Conservation (phyloP, 257 asterid genomes). For the Catharanthus roseus region DNA sequence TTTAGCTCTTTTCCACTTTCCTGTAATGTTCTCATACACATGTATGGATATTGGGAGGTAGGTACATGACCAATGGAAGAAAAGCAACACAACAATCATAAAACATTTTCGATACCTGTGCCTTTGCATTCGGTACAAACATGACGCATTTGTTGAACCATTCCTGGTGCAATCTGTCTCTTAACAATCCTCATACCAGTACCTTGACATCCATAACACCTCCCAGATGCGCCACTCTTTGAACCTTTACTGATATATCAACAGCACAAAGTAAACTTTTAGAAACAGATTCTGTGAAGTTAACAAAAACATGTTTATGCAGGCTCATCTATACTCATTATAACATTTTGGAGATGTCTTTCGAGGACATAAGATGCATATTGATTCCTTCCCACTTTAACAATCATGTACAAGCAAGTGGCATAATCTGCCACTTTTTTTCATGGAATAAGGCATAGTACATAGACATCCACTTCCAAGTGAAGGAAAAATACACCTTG, state of each 20-base stretch:
- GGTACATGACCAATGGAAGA: neutral
- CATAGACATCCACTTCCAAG: neutral
- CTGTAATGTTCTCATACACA: neutral
- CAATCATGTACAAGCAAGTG: neutral
- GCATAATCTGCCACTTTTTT: neutral
- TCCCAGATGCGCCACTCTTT: conserved; percentile 35
- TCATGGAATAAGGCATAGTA: neutral
- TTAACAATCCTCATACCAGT: conserved; percentile 32
- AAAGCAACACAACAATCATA: neutral
- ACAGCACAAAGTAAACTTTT: neutral
- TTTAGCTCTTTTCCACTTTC: neutral
- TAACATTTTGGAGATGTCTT: neutral
- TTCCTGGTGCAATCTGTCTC: conserved; percentile 36
- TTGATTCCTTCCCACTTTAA: neutral
- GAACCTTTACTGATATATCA: conserved; percentile 42
- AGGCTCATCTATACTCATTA: neutral
- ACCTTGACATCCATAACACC: conserved; percentile 52
- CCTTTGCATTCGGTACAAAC: conserved; percentile 49
- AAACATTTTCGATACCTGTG: conserved; percentile 22
- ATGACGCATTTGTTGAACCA: conserved; percentile 46
- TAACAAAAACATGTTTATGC: neutral
- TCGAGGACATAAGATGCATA: neutral
- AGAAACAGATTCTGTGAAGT: neutral
- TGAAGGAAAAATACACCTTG: neutral
- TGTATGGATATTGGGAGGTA: neutral